Evolutionary conservation across 768 basidiomycete species (phyloP).

Genomic region (Russula sp.): DNA sequence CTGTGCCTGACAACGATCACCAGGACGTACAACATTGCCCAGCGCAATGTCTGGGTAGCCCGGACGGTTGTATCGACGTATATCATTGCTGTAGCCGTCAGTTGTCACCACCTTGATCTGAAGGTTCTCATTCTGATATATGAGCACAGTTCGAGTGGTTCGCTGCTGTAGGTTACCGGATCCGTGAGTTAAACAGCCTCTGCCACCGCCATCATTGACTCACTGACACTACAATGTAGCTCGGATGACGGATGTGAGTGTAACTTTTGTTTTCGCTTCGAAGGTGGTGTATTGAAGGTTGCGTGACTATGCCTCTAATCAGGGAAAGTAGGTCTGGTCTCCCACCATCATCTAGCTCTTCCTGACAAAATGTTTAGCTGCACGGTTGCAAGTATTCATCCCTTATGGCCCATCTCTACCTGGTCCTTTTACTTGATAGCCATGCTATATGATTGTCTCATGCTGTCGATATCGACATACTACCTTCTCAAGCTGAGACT

Average conservation of each 20-base stretch:
- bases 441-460: not conserved
- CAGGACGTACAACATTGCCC: not conserved
- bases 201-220: not conserved
- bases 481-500: not conserved
- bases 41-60: not conserved
- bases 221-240: not conserved
- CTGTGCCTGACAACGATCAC: not conserved
- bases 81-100: not conserved
- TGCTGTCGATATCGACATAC: not conserved
- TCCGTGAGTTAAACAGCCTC: not conserved
- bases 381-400: not conserved
- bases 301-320: not conserved
- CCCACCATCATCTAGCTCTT: not conserved
- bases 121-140: not conserved
- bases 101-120: not conserved
- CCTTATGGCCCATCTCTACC: not conserved
- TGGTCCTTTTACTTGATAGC: not conserved
- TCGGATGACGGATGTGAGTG: not conserved
- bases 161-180: not conserved
- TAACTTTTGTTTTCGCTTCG: not conserved
- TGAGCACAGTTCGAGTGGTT: not conserved
- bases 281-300: not conserved
- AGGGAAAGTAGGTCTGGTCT: not conserved
- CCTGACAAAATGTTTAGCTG: not conserved
- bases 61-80: not conserved